A percentile compares a stretch with the other conserved stretches of the same genome.
Conservation (phyloP, 805 yeast species). For the Yarrowia sp. region DNA sequence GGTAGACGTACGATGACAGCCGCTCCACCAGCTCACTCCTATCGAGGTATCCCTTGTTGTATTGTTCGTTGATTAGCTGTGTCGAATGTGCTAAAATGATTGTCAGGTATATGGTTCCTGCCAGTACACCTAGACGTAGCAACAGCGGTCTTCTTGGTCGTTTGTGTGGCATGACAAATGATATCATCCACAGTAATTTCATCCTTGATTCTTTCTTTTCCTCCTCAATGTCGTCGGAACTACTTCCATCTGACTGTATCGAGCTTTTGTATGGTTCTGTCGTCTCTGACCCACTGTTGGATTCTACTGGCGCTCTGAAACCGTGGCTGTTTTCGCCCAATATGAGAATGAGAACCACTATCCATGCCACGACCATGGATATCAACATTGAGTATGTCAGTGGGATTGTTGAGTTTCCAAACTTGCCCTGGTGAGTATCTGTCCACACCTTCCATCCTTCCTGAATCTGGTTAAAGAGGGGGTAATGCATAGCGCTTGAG, state of each 20-base stretch:
- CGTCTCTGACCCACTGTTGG: background rate
- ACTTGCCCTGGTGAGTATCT: conserved; percentile 3
- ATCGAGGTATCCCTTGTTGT: conserved; percentile 40
- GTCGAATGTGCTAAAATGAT: conserved; percentile 50
- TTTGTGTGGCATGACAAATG: conserved; percentile 11
- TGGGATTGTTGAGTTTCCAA: conserved; percentile 21
- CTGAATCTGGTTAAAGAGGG: conserved; percentile 20
- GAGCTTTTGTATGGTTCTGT: background rate
- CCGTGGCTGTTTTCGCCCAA: conserved; percentile 18
- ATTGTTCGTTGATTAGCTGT: conserved; percentile 47
- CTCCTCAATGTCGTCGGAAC: background rate
- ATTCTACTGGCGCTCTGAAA: background rate
- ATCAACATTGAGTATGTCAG: conserved; percentile 6
- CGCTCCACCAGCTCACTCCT: conserved; percentile 46
- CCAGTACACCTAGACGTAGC: conserved; percentile 26
- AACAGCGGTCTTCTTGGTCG: conserved; percentile 14
- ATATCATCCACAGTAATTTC: conserved; percentile 12
- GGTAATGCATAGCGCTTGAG: conserved; percentile 6
- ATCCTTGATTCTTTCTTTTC: background rate
- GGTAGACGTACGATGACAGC: conserved; percentile 45
- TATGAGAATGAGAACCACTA: conserved; percentile 20
- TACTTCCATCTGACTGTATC: background rate
- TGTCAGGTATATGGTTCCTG: conserved; percentile 43
- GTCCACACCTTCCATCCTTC: conserved; percentile 28
- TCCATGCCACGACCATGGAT: conserved; percentile 25